Evolutionary conservation across 2,329 filamentous ascomycete genomes (phyloP), one percentile per base, ranked within the genome.

Genomic region (Thielaviopsis ethacetica): DNA sequence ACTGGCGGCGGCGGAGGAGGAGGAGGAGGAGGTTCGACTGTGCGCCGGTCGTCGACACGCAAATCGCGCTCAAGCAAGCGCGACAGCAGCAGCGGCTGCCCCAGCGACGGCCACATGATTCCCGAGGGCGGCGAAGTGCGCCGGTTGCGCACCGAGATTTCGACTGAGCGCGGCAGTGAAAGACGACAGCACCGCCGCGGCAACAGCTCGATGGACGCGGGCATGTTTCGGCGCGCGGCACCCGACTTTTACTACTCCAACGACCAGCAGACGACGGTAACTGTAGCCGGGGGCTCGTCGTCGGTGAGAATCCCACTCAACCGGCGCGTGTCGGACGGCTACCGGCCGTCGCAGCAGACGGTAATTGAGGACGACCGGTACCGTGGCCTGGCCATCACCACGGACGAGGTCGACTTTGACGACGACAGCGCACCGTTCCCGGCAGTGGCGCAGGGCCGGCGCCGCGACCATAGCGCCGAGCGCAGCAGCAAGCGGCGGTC

Each of bases 361-460:
- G 50, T 54, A 5, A 44, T 51, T 3, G 56, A 58, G 7, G 13
- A 44, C 27, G 27, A 22, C 19, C 26, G 24, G n/a, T 49, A 54
- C 27, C 50, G 12, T 10, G 56, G 56, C 22, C 21, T 53, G 4
- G 56, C 27, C 10, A 47, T 53, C 9, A 21, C 21, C 51, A 63
- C 67, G 9, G 65, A 68, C 24, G 66, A 70, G 9, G 69, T 72
- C 19, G 67, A 71, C 10, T 55, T 68, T 5, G 66, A 72, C 2
- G 80, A 86, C 22, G 83, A 87, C 19, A 82, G 82, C 15, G 86
- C 86, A 0, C 85, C 86, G 1, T 85, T 81, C 19, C 85, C 86
- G 0, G 77, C 83, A 1, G 76, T 89, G 7, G 76, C 82, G 17
- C 85, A 85, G 62, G 76, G 82, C 17, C 73, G 75, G 9, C 73